phyloP scores from a whole-genome alignment of 2,329 filamentous ascomycete species.

The Calonectria honghensis region DNA sequence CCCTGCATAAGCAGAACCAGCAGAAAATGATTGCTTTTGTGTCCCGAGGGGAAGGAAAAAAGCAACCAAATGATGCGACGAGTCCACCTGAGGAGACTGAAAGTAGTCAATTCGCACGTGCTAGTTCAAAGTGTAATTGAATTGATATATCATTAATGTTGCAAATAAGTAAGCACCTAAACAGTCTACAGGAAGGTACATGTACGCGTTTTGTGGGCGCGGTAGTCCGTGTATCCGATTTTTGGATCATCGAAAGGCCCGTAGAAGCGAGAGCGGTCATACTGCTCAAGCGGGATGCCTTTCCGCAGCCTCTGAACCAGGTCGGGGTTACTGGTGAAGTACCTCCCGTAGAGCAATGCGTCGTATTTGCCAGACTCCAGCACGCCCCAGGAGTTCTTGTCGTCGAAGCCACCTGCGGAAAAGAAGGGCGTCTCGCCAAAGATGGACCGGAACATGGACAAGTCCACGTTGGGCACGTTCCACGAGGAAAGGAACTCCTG shows the following conservation, averaged over 20 bases:
- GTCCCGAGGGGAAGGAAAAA: not conserved
- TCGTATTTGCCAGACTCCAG: conserved; percentile 66
- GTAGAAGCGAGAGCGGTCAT: conserved; percentile 68
- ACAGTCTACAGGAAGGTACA: conserved; percentile 8
- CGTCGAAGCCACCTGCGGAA: conserved; percentile 72
- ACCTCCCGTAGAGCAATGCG: conserved; percentile 67
- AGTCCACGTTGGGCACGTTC: conserved; percentile 66
- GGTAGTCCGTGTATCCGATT: conserved; percentile 62
- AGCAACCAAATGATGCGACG: not conserved
- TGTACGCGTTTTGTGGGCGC: conserved; percentile 39
- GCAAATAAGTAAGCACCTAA: not conserved
- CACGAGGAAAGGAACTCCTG: conserved; percentile 68
- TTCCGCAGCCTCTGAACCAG: conserved; percentile 65
- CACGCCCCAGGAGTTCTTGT: conserved; percentile 69
- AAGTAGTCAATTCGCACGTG: not conserved
- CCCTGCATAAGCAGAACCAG: not conserved
- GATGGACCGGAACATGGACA: conserved; percentile 69
- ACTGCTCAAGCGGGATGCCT: conserved; percentile 62
- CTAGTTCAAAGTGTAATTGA: too few relatives aligned
- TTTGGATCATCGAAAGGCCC: conserved; percentile 60
- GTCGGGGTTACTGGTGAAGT: conserved; percentile 70
- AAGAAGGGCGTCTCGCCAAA: conserved; percentile 73
- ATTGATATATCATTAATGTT: not conserved
- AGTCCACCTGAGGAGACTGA: not conserved
- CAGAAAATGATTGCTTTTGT: not conserved